Evolutionary conservation across 805 yeast genomes (phyloP).

Genomic region (Candida parachauliodes): DNA sequence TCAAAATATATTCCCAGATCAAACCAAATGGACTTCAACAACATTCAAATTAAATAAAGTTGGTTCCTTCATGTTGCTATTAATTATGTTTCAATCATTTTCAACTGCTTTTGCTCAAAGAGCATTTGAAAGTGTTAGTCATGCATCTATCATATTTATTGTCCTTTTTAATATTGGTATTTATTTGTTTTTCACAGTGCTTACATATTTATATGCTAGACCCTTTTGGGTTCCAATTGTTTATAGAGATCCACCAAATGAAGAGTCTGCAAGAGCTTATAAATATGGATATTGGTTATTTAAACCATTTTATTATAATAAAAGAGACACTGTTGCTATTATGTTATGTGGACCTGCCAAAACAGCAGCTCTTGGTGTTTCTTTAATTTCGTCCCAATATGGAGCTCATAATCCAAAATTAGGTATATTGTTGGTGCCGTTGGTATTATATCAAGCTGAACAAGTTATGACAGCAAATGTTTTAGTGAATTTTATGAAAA

Average conservation of each 20-base stretch:
- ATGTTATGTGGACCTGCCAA: conserved; percentile 91
- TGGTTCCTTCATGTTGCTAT: conserved; percentile 73
- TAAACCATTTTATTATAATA: conserved; percentile 66
- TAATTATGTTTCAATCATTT: conserved; percentile 76
- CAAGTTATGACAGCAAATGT: conserved; percentile 82
- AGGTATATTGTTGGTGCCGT: conserved; percentile 73
- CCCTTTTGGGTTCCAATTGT: conserved; percentile 47
- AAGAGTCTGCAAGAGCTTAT: conserved; percentile 43
- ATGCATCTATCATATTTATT: conserved; percentile 66
- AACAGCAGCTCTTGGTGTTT: conserved; percentile 89
- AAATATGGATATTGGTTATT: conserved; percentile 40
- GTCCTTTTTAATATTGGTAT: conserved; percentile 82
- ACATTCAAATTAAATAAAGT: conserved; percentile 65
- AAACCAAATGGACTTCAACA: conserved; percentile 55
- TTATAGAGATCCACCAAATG: conserved; percentile 47
- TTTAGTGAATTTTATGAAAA: conserved; percentile 59
- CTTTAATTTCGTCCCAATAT: conserved; percentile 75
- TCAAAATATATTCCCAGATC: conserved; percentile 66
- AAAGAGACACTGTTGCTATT: conserved; percentile 70
- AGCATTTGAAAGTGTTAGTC: conserved; percentile 70
- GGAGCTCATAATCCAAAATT: conserved; percentile 57
- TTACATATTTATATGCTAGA: conserved; percentile 60
- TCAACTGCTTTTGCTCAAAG: conserved; percentile 83
- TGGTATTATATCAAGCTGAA: conserved; percentile 82
- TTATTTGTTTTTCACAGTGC: conserved; percentile 67